A percentile compares a stretch with the other conserved stretches of the same genome.
phyloP scores from a whole-genome alignment of 805 yeast species.

The Sugiyamaella smithiae region DNA sequence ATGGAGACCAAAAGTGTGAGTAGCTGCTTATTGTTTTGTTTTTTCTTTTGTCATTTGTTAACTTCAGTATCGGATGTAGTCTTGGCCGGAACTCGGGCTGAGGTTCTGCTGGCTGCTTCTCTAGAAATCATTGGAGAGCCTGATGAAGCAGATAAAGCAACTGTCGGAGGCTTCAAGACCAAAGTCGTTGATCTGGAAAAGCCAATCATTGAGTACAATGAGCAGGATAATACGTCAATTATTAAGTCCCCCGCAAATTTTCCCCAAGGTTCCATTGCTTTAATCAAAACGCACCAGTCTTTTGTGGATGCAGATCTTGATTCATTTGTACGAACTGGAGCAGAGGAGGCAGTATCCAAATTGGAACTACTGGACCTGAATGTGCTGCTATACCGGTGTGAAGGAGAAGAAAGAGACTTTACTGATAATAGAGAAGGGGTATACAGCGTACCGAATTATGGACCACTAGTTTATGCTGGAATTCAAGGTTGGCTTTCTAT shows the following conservation, averaged over 20 bases:
- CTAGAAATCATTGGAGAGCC: constrained; percentile 48
- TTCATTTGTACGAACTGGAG: constrained; percentile 67
- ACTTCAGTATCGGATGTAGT: constrained; percentile 28
- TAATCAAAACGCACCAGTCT: constrained; percentile 66
- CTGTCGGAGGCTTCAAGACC: constrained; percentile 64
- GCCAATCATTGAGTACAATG: constrained; percentile 48
- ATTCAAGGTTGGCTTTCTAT: constrained; percentile 87
- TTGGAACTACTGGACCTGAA: constrained; percentile 70
- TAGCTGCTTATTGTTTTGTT: constrained; percentile 2
- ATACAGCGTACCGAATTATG: constrained; percentile 71
- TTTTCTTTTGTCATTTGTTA: neutral
- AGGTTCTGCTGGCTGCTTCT: constrained; percentile 56
- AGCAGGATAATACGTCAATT: constrained; percentile 43
- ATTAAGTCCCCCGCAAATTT: constrained; percentile 61
- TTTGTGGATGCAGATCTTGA: constrained; percentile 67
- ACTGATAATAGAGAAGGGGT: constrained; percentile 70
- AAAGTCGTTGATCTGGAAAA: constrained; percentile 51
- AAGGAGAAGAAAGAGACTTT: constrained; percentile 82
- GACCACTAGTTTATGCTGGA: constrained; percentile 80
- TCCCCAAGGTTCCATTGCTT: constrained; percentile 89
- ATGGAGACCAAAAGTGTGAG: constrained; percentile 31
- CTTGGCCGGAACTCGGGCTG: constrained; percentile 35
- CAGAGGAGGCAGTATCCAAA: constrained; percentile 63
- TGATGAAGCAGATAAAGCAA: constrained; percentile 26
- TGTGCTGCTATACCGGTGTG: constrained; percentile 70